Conservation (phyloP, 306 rosid species). For the Prunus campanulata region DNA sequence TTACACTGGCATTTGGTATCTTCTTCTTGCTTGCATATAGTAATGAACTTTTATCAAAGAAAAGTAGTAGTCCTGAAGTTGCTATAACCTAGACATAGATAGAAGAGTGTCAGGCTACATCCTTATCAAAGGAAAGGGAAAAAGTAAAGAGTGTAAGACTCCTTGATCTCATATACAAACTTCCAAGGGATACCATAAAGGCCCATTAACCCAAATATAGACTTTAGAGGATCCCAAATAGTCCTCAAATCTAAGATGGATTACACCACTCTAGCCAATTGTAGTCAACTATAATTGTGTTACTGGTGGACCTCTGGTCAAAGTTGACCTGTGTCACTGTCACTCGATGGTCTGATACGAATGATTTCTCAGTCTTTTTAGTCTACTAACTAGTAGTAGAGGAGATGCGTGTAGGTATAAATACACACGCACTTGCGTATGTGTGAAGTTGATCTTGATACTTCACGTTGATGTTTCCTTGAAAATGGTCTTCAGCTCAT, state of each 20-base stretch:
- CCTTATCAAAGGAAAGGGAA: background rate
- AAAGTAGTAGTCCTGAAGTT: background rate
- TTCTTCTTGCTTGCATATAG: background rate
- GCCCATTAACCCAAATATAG: background rate
- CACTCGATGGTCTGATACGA: background rate
- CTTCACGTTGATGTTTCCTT: background rate
- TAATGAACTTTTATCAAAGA: background rate
- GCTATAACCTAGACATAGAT: background rate
- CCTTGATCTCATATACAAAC: background rate
- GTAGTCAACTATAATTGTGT: background rate
- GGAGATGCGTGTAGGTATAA: background rate
- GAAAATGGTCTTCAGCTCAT: background rate
- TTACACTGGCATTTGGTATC: background rate
- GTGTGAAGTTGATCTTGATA: background rate
- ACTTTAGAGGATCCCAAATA: background rate
- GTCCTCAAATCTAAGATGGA: background rate
- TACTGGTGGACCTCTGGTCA: background rate
- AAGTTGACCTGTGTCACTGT: background rate
- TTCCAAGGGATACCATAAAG: background rate
- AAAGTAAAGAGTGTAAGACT: background rate
- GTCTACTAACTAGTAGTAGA: background rate
- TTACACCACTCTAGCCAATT: background rate
- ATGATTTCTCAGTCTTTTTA: background rate
- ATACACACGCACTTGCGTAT: background rate
- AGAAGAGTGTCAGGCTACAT: background rate